Conservation (phyloP, 2,329 filamentous ascomycete species). For the Akanthomyces lecanii region DNA sequence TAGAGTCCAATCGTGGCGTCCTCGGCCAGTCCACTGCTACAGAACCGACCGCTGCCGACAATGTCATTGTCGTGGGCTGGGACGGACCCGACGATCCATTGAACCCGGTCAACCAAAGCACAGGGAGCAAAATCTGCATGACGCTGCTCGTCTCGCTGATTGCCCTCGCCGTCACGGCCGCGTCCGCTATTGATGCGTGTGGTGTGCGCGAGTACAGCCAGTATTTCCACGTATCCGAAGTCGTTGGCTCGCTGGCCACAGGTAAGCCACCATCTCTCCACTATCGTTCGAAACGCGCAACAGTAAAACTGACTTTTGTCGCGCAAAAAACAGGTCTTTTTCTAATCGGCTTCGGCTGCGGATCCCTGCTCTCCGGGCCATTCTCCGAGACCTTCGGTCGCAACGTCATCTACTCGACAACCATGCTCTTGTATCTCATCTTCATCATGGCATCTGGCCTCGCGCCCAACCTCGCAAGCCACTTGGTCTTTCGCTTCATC, state of each 20-base stretch:
- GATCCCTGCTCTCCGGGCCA: slow-evolving; percentile 34
- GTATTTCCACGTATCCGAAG: slow-evolving; percentile 45
- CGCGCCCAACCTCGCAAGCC: slow-evolving; percentile 37
- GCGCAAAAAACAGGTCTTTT: slow-evolving; percentile 23
- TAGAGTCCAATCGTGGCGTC: not conserved
- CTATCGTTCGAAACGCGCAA: too few species aligned
- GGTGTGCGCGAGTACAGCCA: slow-evolving; percentile 41
- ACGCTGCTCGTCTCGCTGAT: slow-evolving; percentile 36
- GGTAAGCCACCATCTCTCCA: slow-evolving; percentile 23
- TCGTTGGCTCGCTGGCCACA: slow-evolving; percentile 47
- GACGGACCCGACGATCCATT: not conserved
- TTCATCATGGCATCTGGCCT: slow-evolving; percentile 42
- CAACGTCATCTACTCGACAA: slow-evolving; percentile 37
- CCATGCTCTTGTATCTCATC: slow-evolving; percentile 39
- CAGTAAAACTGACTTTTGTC: too few species aligned
- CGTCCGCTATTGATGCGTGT: slow-evolving; percentile 49
- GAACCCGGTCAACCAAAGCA: not conserved
- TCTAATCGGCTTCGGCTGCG: slow-evolving; percentile 35
- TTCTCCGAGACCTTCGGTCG: slow-evolving; percentile 38
- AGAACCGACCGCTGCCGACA: not conserved
- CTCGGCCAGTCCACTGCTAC: not conserved
- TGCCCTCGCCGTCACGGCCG: slow-evolving; percentile 46
- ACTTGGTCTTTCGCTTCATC: slow-evolving; percentile 45
- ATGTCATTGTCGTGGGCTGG: not conserved
- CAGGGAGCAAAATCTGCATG: not conserved